Conservation (phyloP, 352 stramenopile genomes). For the Globisporangium irregulare region DNA sequence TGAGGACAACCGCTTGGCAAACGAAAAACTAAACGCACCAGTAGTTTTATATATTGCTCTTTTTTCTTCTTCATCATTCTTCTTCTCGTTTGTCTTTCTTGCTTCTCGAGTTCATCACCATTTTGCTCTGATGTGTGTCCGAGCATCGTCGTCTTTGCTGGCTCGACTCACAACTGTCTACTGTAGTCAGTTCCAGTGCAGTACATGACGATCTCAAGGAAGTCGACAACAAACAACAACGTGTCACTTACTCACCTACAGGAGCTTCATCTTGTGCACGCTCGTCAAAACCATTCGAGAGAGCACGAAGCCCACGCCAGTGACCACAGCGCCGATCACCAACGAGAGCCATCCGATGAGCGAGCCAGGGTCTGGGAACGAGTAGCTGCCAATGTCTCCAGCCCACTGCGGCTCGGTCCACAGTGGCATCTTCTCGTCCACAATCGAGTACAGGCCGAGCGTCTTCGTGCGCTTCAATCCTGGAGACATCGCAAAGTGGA, state of each 20-base stretch:
- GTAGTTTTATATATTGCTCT: constrained; percentile 6
- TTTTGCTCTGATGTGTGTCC: no score
- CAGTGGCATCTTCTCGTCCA: constrained; percentile 66
- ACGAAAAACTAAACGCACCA: constrained; percentile 7
- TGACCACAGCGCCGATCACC: constrained; percentile 42
- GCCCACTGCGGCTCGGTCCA: constrained; percentile 77
- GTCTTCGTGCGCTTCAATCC: constrained; percentile 51
- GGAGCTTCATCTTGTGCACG: constrained; percentile 83
- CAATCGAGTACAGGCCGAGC: constrained; percentile 49
- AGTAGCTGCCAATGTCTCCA: constrained; percentile 65
- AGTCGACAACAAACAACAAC: neutral
- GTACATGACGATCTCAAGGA: neutral
- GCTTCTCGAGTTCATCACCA: neutral
- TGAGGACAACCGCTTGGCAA: neutral
- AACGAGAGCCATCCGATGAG: constrained; percentile 76
- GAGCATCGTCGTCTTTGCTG: neutral
- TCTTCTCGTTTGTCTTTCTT: neutral
- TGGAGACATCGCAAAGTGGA: constrained; percentile 77
- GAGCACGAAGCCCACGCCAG: constrained; percentile 34
- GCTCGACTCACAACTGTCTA: neutral
- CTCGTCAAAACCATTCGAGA: constrained; percentile 52
- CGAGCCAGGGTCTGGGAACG: constrained; percentile 73
- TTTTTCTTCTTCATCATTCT: constrained; percentile 1
- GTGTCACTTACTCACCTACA: constrained; percentile 32
- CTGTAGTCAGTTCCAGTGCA: neutral